Conservation (phyloP, 139 green algal genomes). For the Micractinium conductrix region DNA sequence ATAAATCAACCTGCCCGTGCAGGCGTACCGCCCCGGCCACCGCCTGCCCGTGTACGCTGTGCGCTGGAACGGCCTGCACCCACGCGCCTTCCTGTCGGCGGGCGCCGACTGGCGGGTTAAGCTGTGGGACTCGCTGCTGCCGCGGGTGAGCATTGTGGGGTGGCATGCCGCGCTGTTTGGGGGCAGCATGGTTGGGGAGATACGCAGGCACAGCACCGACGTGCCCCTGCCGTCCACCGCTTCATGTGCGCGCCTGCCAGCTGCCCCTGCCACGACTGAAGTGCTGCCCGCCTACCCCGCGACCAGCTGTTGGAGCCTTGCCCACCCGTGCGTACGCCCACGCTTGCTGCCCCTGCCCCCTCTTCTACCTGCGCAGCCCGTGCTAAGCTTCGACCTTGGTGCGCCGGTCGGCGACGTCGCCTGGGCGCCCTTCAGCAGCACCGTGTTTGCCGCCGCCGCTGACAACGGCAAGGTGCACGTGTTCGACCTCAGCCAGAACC, state of each 20-base stretch:
- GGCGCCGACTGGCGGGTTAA: conserved; percentile 94
- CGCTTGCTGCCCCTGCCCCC: no score
- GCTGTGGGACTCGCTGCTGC: conserved; percentile 63
- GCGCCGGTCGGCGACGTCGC: conserved; percentile 85
- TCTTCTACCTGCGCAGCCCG: conserved; percentile 36
- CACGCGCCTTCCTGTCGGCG: conserved; percentile 83
- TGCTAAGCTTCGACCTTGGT: conserved; percentile 77
- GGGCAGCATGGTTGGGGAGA: not conserved
- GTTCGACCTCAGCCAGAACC: conserved; percentile 89
- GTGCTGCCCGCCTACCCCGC: no score
- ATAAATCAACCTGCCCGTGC: no score
- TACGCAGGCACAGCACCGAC: not conserved
- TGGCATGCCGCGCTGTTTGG: not conserved
- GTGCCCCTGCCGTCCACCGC: not conserved
- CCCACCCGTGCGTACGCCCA: no score
- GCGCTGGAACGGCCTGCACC: conserved; percentile 86
- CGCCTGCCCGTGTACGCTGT: conserved; percentile 83
- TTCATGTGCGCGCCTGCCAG: not conserved
- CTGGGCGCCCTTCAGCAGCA: conserved; percentile 89
- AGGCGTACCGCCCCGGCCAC: conserved; percentile 56
- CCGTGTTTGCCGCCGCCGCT: conserved; percentile 87
- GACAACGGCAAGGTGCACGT: conserved; percentile 74
- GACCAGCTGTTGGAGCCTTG: no score
- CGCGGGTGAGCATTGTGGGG: conserved; percentile 10
- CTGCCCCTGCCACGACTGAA: no score